Evolutionary conservation across 2,329 filamentous ascomycete species (phyloP).

Genomic region (Colletotrichum spinosum): DNA sequence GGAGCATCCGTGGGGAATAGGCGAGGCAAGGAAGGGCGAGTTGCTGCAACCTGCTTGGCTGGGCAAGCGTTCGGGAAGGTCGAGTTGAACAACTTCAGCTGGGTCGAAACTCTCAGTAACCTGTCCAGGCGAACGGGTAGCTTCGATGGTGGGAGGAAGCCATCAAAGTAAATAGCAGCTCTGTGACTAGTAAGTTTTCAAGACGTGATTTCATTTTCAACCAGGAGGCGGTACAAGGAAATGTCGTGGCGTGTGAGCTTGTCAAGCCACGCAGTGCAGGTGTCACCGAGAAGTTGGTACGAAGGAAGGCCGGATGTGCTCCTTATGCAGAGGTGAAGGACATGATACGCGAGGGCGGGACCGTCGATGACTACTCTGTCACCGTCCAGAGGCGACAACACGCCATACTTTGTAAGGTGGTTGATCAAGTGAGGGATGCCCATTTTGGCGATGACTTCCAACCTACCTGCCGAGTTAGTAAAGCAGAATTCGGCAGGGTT

Average conservation of each 20-base stretch:
- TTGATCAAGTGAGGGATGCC: conserved; percentile 69
- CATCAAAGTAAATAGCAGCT: conserved; percentile 85
- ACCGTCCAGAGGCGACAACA: conserved; percentile 53
- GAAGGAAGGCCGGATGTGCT: conserved; percentile 68
- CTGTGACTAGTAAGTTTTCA: conserved; percentile 50
- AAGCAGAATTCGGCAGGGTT: too few species aligned
- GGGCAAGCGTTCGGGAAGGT: conserved; percentile 44
- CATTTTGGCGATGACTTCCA: conserved; percentile 51
- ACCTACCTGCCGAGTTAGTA: background rate
- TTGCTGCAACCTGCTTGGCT: conserved; percentile 38
- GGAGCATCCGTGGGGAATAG: conserved; percentile 43
- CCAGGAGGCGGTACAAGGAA: conserved; percentile 64
- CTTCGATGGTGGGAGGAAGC: conserved; percentile 78
- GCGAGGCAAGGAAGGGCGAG: conserved; percentile 17
- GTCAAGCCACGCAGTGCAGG: conserved; percentile 72
- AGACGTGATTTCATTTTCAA: background rate
- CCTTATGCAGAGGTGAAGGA: conserved; percentile 68
- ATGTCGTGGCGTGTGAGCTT: conserved; percentile 66
- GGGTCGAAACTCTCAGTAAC: conserved; percentile 66
- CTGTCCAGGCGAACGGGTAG: conserved; percentile 70
- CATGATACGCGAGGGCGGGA: conserved; percentile 80
- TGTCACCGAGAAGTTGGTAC: conserved; percentile 71
- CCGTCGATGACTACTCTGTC: conserved; percentile 75
- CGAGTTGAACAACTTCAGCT: conserved; percentile 62
- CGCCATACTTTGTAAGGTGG: conserved; percentile 65